A percentile compares a stretch with the other conserved stretches of the same genome.
Evolutionary conservation across 352 stramenopile species (phyloP).

Genomic region (Phytophthora cryptogea): DNA sequence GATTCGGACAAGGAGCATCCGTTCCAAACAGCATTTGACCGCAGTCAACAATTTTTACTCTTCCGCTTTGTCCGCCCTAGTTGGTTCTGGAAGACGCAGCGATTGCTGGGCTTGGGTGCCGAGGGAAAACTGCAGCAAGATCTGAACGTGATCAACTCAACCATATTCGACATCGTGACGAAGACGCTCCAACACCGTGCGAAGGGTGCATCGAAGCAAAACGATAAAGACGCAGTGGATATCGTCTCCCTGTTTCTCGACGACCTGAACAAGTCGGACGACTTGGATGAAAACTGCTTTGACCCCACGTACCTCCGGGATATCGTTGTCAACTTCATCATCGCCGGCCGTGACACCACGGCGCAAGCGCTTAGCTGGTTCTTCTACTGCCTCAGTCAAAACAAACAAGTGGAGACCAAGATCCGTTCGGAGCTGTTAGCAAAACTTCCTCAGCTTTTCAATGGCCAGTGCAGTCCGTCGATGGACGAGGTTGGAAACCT

Average conservation of each 20-base stretch:
- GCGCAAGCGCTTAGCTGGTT: conserved; percentile 78
- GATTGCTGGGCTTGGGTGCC: conserved; percentile 33
- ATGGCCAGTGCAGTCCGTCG: conserved; percentile 24
- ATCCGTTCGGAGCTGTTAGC: conserved; percentile 49
- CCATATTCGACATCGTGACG: conserved; percentile 47
- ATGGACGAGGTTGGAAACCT: conserved; percentile 55
- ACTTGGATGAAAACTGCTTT: conserved; percentile 25
- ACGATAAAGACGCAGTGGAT: conserved; percentile 23
- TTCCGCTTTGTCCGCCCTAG: conserved; percentile 40
- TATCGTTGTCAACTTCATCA: conserved; percentile 82
- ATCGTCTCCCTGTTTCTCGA: conserved; percentile 63
- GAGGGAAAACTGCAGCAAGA: conserved; percentile 45
- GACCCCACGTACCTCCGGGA: conserved; percentile 61
- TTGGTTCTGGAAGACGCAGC: conserved; percentile 54
- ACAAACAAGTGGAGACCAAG: conserved; percentile 50
- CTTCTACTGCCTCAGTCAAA: conserved; percentile 58
- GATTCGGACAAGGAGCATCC: conserved; percentile 46
- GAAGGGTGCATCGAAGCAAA: neutral
- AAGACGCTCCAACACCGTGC: conserved; percentile 32
- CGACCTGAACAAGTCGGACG: conserved; percentile 12
- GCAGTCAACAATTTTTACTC: conserved; percentile 30
- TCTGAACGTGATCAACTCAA: conserved; percentile 52
- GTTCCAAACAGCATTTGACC: conserved; percentile 59
- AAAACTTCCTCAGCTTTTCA: conserved; percentile 31
- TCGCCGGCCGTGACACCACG: conserved; percentile 81